Evolutionary conservation across 768 basidiomycete species (phyloP).

Genomic region (Xerocomellus dryophilus): DNA sequence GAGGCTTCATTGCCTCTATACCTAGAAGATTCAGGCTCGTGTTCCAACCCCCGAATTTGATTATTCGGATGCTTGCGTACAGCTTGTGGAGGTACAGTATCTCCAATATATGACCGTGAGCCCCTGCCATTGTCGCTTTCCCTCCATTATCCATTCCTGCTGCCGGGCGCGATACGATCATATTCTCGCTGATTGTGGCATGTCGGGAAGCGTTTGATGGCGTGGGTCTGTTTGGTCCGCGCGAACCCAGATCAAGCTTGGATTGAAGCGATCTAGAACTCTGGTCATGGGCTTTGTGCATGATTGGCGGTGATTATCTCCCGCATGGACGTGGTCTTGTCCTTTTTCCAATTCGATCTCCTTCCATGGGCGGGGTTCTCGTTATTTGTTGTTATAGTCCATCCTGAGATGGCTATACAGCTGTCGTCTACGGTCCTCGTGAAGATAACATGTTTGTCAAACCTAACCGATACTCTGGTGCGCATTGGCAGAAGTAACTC

Average conservation of each 20-base stretch:
- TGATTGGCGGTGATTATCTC: constrained; percentile 28
- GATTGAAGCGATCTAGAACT: constrained; percentile 4
- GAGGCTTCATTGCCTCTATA: constrained; percentile 13
- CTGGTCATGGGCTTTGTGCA: constrained; percentile 1
- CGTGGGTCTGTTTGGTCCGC: not conserved
- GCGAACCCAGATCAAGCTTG: constrained; percentile 8
- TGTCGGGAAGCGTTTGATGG: constrained; percentile 2
- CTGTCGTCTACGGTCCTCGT: constrained; percentile 5
- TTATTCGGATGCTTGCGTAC: constrained; percentile 10
- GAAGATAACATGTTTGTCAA: constrained; percentile 4
- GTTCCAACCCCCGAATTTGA: constrained; percentile 14
- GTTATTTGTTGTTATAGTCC: constrained; percentile 3
- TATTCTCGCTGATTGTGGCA: not conserved
- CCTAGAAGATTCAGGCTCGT: not conserved
- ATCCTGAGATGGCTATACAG: constrained; percentile 3
- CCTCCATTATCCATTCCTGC: not conserved
- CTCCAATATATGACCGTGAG: constrained; percentile 16
- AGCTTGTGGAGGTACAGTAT: not conserved
- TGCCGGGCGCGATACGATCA: not conserved
- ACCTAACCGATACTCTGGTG: constrained; percentile 19
- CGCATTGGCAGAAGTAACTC: not conserved
- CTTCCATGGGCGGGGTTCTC: constrained; percentile 5
- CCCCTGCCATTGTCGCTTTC: not conserved
- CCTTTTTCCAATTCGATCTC: not conserved
- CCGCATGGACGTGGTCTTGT: constrained; percentile 11